phyloP scores from a whole-genome alignment of 257 asterid species.

The Vinca minor region DNA sequence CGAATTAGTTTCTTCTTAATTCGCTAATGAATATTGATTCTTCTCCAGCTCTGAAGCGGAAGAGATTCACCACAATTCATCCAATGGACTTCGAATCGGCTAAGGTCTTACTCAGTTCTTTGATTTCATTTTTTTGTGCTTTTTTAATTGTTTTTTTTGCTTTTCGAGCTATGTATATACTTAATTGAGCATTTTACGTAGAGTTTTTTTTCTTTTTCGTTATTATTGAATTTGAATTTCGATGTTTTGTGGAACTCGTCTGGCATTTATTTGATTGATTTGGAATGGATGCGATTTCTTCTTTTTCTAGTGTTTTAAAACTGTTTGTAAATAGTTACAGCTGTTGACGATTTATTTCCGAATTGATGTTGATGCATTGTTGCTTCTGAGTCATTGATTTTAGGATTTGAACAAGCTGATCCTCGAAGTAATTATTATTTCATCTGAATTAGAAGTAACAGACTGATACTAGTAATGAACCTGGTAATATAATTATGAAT shows the following conservation, averaged over 20 bases:
- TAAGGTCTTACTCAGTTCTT: conserved; percentile 31
- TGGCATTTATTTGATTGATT: neutral
- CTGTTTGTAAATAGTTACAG: neutral
- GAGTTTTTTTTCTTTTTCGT: neutral
- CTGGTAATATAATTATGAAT: no score
- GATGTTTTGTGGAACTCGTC: neutral
- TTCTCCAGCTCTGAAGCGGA: conserved; percentile 47
- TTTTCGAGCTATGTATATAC: neutral
- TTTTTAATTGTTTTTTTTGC: neutral
- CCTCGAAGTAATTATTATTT: neutral
- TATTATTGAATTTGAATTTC: neutral
- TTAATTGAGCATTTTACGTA: neutral
- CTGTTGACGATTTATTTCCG: neutral
- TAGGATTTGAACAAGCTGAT: neutral
- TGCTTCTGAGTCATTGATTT: neutral
- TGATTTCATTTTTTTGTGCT: neutral
- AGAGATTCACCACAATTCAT: conserved; percentile 40
- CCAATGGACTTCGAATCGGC: conserved; percentile 72
- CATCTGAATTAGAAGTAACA: neutral
- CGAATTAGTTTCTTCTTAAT: neutral
- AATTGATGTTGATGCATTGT: neutral
- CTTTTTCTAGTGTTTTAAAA: neutral
- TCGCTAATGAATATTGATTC: conserved; percentile 55
- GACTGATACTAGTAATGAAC: neutral
- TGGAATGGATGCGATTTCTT: neutral